Base-by-base conservation (phyloP, 2,329 filamentous ascomycete species). In the Fusarium sp. region DNA sequence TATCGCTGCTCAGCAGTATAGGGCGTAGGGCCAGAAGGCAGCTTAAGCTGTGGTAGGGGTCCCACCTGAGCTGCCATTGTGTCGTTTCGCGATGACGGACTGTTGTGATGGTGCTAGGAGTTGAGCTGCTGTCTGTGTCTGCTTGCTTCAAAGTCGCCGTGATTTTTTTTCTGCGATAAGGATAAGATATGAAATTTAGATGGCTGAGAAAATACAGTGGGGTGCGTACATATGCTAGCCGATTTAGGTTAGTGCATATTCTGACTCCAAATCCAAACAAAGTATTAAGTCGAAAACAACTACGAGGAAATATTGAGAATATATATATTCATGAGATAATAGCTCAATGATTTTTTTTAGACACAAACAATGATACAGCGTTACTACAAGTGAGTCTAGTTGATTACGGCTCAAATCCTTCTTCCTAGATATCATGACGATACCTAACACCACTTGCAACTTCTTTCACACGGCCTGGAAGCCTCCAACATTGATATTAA, bases 1-100 rank as follows among this genome's bases (percentile, higher is more conserved):
- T 98, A 98, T 71, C 91, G 88, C 82, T 98, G 94, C 83, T 99
- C 96, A 31, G 94, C 91, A 8, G 95, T 97, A 49, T 95, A 83
- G 56, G 93, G 91, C 42, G 91, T 90, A 60, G 94, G 94, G 52
- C 93, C 93, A 69, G 92, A 88, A 60, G 95, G 90, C 77, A 97
- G 88, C 85, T 93, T 97, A 77, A 97, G 84, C 79, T 91, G 91
- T 79, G 90, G 90, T 72, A 97, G 84, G 65, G 92, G 91, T 80
- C 89, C 88, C 76, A 97, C 92, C 83, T 93, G 90, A 76, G 94
- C 92, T 75, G 94, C 94, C 94, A 97, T 97, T 65, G 78, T 69
- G 72, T 64, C 37, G 31, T 73, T 57, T 71, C 60, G 61, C 57
- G 58, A 60, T 69, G 67, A 58, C 62, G 64, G 55, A 59, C 50